These are phyloP conservation scores for Atkinsonella texensis DNA, from an alignment of 2,329 filamentous ascomycete species.

Conservation along the genomic window DNA sequence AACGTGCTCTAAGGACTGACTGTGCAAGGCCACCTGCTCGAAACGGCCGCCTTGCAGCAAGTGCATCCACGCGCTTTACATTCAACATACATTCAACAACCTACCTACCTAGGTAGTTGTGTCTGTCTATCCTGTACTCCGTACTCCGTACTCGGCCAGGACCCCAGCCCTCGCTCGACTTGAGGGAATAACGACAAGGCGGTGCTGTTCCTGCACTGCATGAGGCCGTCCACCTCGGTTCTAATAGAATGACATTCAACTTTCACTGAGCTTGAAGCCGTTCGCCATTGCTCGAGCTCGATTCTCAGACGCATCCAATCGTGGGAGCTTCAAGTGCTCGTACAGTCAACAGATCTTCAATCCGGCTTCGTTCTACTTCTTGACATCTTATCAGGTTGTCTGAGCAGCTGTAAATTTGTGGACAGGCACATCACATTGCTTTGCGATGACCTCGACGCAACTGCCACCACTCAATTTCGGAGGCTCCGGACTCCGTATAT, in stretches of 20 bases:
- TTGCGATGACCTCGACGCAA: slow-evolving; percentile 16
- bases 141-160: neutral
- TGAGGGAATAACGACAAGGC: neutral
- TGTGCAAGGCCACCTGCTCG: no score
- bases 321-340: neutral
- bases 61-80: no score
- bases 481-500: slow-evolving; percentile 17
- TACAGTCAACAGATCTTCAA: no score
- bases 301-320: neutral
- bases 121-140: neutral
- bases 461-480: slow-evolving; percentile 19
- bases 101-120: no score
- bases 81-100: no score
- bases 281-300: neutral
- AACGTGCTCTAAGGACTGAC: no score
- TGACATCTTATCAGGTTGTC: no score
- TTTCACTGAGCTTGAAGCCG: neutral
- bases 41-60: no score
- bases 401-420: neutral
- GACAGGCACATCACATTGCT: neutral
- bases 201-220: neutral
- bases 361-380: no score
- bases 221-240: neutral
- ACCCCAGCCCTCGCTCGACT: neutral
- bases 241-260: slow-evolving; percentile 1